phyloP scores from a whole-genome alignment of 805 yeast genomes.

The Kluyveromyces nonfermentans region DNA sequence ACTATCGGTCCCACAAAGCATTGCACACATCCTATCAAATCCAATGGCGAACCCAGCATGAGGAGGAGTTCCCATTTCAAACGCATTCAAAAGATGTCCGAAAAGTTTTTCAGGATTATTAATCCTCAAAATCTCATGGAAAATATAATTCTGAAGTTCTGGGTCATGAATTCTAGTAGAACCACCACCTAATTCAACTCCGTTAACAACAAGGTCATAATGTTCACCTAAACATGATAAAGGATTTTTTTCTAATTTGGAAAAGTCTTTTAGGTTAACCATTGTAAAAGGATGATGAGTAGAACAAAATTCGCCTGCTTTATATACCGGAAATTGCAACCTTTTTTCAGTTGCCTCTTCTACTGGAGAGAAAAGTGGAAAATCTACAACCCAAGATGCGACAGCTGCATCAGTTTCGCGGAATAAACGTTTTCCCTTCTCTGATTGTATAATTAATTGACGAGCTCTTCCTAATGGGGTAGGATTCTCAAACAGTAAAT shows the following conservation, averaged over 20 bases:
- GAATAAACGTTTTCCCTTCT: constrained; percentile 33
- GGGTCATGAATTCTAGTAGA: constrained; percentile 91
- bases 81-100: constrained; percentile 77
- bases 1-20: constrained; percentile 66
- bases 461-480: constrained; percentile 87
- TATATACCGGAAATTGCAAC: constrained; percentile 53
- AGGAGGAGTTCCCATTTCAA: constrained; percentile 92
- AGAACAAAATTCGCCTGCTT: constrained; percentile 40
- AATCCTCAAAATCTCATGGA: constrained; percentile 55
- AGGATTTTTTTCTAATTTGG: constrained; percentile 42
- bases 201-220: constrained; percentile 88
- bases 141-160: constrained; percentile 61
- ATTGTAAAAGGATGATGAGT: constrained; percentile 98
- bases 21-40: constrained; percentile 86
- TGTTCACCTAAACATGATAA: constrained; percentile 75
- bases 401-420: constrained; percentile 28
- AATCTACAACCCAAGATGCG: constrained; percentile 81
- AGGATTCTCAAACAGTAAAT: constrained; percentile 76
- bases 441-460: constrained; percentile 51
- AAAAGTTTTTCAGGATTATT: constrained; percentile 52
- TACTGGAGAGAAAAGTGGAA: constrained; percentile 81
- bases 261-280: constrained; percentile 66
- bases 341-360: constrained; percentile 29
- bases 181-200: constrained; percentile 96
- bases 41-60: constrained; percentile 98